Base-by-base conservation (phyloP, 257 asterid genomes). In the Apocynum venetum region DNA sequence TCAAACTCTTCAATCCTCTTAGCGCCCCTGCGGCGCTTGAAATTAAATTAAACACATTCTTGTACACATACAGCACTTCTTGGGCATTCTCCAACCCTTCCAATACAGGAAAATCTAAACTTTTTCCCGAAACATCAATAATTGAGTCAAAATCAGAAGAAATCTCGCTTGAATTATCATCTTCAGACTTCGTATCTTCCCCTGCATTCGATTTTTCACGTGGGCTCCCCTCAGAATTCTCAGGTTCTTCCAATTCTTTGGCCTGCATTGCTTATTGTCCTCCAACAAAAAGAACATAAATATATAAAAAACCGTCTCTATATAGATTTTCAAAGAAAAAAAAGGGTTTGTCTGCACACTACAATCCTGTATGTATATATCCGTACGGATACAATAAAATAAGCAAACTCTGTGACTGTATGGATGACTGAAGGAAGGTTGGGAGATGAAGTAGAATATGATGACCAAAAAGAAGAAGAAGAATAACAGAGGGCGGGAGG, bases 41-140 rank as follows among this genome's bases (percentile, higher is more conserved):
- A 47, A 93, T 88, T 83, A 91, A 89, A 87, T 89, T 91, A 78
- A 89, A 84, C 80, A 84, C 90, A 77, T 95, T 95, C 89, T 93
- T 91, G 82, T 91, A 95, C 85, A 91, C 20, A 52, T 90, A 95
- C 79, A 95, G 73, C 82, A 85, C 89, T 76, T 91, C 89, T 68
- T 84, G 91, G 46, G 77, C 74, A 52, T 80, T 77, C 8, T 82
- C 87, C 38, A 82, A 82, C 43, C 84, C 84, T 41, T 81, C 79
- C 55, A 84, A 64, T 17, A 87, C 71, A 6, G 94, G 86, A 75
- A 86, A 90, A 69, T 91, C 97, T 77, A 91, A 80, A 59, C 60
- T 81, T 81, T 89, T 90, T 0, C 94, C 96, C 53, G 96, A 87
- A 56, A 93, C 86, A 80, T 95, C 98, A n/a, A 87, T 55, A 35